Evolutionary conservation across 148 eudicot genomes (phyloP).

Genomic region (Pouteria glomerata): DNA sequence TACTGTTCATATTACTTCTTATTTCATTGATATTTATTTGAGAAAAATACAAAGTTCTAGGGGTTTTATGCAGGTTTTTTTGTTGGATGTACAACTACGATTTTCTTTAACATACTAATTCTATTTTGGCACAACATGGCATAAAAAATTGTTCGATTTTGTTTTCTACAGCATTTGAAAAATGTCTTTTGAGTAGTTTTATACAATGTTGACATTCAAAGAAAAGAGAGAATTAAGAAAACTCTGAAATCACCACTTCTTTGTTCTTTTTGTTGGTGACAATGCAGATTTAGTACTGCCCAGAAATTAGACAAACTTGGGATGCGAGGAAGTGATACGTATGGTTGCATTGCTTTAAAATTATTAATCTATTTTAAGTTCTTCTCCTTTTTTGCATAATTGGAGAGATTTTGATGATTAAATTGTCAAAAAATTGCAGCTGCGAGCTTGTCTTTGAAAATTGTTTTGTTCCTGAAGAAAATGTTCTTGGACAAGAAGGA

Average conservation of each 20-base stretch:
- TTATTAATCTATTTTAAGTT: not conserved
- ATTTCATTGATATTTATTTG: not conserved
- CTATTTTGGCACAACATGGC: not conserved
- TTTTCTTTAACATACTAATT: not conserved
- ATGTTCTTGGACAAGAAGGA: slow-evolving; percentile 89
- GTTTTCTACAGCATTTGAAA: not conserved
- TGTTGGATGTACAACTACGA: not conserved
- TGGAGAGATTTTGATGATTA: slow-evolving; percentile 9
- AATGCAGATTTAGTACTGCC: slow-evolving; percentile 93
- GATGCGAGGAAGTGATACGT: slow-evolving; percentile 99
- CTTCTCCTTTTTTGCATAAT: not conserved
- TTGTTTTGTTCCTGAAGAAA: slow-evolving; percentile 92
- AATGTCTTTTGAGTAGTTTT: not conserved
- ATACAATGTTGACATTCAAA: not conserved
- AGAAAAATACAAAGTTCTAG: not conserved
- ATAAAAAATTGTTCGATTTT: not conserved
- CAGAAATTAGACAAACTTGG: slow-evolving; percentile 98
- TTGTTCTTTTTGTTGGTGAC: slow-evolving; percentile 10
- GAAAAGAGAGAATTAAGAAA: not conserved
- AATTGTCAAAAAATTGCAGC: slow-evolving; percentile 43
- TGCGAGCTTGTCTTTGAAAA: slow-evolving; percentile 98
- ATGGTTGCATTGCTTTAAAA: slow-evolving; percentile 28
- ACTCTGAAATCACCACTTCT: not conserved
- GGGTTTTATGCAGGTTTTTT: not conserved
- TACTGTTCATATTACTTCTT: not conserved